Base-by-base conservation (phyloP, 495 filamentous ascomycete species). In the Podospora sp. region DNA sequence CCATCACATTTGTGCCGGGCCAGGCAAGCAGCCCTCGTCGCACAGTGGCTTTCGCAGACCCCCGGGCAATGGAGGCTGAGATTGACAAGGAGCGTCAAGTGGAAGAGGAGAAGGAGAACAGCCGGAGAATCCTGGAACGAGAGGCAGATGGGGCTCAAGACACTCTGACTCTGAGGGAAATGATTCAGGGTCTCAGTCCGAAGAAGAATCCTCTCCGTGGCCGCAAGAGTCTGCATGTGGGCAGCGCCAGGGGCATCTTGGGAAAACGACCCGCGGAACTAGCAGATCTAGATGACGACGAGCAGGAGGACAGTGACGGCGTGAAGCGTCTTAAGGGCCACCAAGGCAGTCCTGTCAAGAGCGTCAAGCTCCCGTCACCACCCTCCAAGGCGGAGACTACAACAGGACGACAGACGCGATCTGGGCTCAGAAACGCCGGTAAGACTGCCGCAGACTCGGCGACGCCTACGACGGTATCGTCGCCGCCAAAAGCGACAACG, bases 301-400 rank as follows among this genome's bases (percentile, higher is more conserved):
- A 92, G 18, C 80, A 81, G n/a, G 86, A 87, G 67, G 78, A 81
- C 29, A 82, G 82, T 55, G 86, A 83, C 66, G 89, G 89, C 1
- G 84, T 90, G 11, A 91, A 92, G 73, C 83, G 88, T 59, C 80
- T 92, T 25, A 90, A 88, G 73, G 87, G 85, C n/a, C 86, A 84
- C 51, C 84, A 90, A 75, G 86, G 86, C 57, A 94, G 91, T 69
- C 91, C 91, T 4, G 89, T 93, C 68, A 94, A 94, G 78, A 90
- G 86, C 49, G 81, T 92, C 40, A 86, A 80, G 70, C 82, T 94
- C 56, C 87, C 87, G 65, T 85, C 83, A 24, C 90, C 89, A 25
- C 87, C 87, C 26, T 80, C 86, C 4, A 91, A 89, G 63, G 84
- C 84, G 51, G 87, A 89, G 64, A 89, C 85, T 0, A 85, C 75